Percentiles rank a stretch among this genome's conserved stretches.
These are phyloP conservation scores for Zymoseptoria tritici DNA, from an alignment of 2,329 filamentous ascomycete species.

Conservation along the genomic window DNA sequence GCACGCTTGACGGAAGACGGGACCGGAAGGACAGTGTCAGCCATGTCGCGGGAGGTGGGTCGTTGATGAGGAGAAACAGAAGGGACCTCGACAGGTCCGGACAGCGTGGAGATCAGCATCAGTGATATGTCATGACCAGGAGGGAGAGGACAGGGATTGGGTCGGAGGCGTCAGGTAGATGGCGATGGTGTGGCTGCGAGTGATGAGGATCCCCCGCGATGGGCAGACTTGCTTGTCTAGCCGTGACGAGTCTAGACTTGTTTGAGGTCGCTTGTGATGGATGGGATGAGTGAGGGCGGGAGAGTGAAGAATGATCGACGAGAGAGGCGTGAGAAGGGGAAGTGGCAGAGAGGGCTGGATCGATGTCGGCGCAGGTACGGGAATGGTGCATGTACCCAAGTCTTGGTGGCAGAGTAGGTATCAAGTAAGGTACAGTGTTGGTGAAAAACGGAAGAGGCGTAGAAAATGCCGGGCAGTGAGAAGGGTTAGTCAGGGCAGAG, in stretches of 20 bases:
- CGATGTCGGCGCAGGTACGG: no score
- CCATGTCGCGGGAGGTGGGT: constrained; percentile 10
- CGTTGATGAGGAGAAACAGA: constrained; percentile 12
- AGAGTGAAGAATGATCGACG: no score
- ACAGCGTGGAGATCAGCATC: constrained; percentile 17
- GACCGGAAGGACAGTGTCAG: constrained; percentile 14
- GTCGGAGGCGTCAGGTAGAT: not conserved
- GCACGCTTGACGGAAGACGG: constrained; percentile 24
- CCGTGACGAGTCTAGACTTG: not conserved
- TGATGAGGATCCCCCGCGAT: not conserved
- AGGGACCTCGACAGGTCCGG: constrained; percentile 17
- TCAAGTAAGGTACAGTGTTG: no score
- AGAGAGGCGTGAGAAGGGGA: not conserved
- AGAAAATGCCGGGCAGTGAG: no score
- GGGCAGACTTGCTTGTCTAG: not conserved
- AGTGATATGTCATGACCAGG: not conserved
- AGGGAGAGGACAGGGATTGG: not conserved
- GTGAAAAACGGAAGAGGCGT: no score
- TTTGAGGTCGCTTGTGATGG: not conserved
- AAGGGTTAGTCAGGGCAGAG: no score
- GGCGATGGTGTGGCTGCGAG: not conserved
- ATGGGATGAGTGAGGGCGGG: no score
- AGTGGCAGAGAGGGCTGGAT: not conserved
- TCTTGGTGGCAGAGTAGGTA: no score
- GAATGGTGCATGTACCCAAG: no score